Evolutionary conservation across 2,329 filamentous ascomycete species (phyloP).

Genomic region (Herpotrichia juniperi): DNA sequence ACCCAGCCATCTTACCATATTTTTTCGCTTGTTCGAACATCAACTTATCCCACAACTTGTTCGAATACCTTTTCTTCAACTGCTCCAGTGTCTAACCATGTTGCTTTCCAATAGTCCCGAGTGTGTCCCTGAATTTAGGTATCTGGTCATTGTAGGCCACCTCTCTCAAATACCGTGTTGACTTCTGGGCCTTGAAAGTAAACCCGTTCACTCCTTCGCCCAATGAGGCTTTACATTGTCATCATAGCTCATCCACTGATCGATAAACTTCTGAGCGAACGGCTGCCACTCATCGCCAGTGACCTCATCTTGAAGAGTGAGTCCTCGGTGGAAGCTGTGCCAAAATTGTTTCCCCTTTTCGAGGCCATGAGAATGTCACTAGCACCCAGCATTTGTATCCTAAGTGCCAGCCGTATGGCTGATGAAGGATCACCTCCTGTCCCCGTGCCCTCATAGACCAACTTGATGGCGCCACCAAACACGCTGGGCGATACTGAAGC

Average conservation of each 20-base stretch:
- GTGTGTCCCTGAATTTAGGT: slow-evolving; percentile 39
- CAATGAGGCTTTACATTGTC: slow-evolving; percentile 52
- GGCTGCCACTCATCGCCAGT: slow-evolving; percentile 47
- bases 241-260: slow-evolving; percentile 50
- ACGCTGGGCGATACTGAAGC: slow-evolving; percentile 51
- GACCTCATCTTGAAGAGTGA: slow-evolving; percentile 50
- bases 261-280: slow-evolving; percentile 50
- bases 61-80: slow-evolving; percentile 49
- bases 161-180: slow-evolving; percentile 42
- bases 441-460: slow-evolving; percentile 47
- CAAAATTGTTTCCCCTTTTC: slow-evolving; percentile 49
- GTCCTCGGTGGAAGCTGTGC: slow-evolving; percentile 53
- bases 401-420: slow-evolving; percentile 53
- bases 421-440: slow-evolving; percentile 23
- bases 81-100: slow-evolving; percentile 51
- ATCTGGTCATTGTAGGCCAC: slow-evolving; percentile 49
- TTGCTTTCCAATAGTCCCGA: slow-evolving; percentile 44
- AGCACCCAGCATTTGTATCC: slow-evolving; percentile 53
- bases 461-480: slow-evolving; percentile 59
- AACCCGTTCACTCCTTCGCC: slow-evolving; percentile 54
- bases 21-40: slow-evolving; percentile 17
- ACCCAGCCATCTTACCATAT: neutral
- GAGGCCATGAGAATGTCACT: slow-evolving; percentile 54
- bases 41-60: slow-evolving; percentile 47
- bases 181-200: slow-evolving; percentile 33